phyloP scores from a whole-genome alignment of 305 asterid genomes.

The Plantago coronopus region DNA sequence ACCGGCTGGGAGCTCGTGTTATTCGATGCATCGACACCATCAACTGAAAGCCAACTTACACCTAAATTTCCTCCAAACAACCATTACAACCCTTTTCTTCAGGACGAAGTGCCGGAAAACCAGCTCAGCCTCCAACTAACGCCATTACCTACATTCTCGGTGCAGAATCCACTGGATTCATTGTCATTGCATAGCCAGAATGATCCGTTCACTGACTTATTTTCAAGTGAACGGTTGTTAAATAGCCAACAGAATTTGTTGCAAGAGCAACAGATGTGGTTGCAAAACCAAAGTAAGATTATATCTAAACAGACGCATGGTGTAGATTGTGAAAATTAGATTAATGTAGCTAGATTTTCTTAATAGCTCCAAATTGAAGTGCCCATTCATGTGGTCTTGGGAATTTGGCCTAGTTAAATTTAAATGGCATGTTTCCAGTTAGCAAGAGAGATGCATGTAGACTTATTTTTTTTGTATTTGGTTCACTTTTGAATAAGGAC shows the following conservation, averaged over 20 bases:
- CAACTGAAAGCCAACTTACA: background rate
- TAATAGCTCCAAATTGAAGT: background rate
- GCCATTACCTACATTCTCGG: constrained; percentile 57
- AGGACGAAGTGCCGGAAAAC: constrained; percentile 28
- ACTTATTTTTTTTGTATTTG: too few relatives aligned
- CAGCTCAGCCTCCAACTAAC: constrained; percentile 30
- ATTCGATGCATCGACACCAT: constrained; percentile 17
- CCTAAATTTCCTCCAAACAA: background rate
- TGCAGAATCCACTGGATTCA: constrained; percentile 23
- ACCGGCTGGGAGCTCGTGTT: constrained; percentile 24
- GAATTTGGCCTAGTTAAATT: too few relatives aligned
- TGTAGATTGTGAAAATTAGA: too few relatives aligned
- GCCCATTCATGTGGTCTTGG: too few relatives aligned
- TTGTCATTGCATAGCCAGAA: constrained; percentile 23
- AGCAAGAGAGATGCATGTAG: too few relatives aligned
- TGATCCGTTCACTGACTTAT: constrained; percentile 54
- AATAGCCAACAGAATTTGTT: constrained; percentile 36
- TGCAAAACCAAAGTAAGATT: constrained; percentile 78
- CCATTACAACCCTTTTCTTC: constrained; percentile 70
- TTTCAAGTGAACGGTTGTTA: constrained; percentile 29
- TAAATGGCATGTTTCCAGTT: too few relatives aligned
- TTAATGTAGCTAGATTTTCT: background rate
- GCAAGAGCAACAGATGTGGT: constrained; percentile 68
- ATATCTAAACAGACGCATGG: constrained; percentile 39
- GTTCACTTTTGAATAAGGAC: too few relatives aligned